Evolutionary conservation across 1,139 yeast genomes (phyloP), one percentile per base, ranked within the genome.

Genomic region (Candida sp.): DNA sequence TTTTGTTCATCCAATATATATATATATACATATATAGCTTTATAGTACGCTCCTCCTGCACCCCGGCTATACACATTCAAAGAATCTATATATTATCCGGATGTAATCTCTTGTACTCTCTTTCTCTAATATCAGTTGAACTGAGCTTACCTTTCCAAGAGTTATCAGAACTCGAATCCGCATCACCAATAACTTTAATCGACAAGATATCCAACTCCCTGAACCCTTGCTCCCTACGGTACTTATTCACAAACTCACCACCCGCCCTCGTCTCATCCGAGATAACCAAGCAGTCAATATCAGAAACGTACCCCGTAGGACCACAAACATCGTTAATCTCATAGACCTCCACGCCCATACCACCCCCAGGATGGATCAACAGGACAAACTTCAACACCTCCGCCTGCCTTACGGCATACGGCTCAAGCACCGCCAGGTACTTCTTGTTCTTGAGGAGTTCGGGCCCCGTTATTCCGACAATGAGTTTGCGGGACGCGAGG

Each of bases 251-350:
- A 56, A 76, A 75, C 0, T 73, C 80, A 0, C 91, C 98, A 4
- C 99, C 99, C 17, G 78, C 66, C 0, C 78, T 70, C 0, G 98
- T 88, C 62, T 96, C 99, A 42, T 83, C 77, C 58, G 97, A 90
- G 5, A 94, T 84, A 0, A 93, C 85, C 50, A 96, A 77, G 0
- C 92, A 88, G 58, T 92, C 88, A 42, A 96, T 90, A 39, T 85
- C 86, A 25, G 78, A 77, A 3, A 89, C 77, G n/a, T 80, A 78
- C 0, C 93, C 97, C 0, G 99, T 92, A 2, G 99, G 99, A 0
- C 99, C 99, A 69, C 96, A 92, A 0, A 93, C 81, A 65, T 96
- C 99, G 54, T 84, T 81, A 39, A 96, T 85, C 60, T 88, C 84
- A 49, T 79, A 81, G 5, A 74, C 58, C 41, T 70, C 70, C 23